Conservation (phyloP, 2,329 filamentous ascomycete species). For the Diplodia mutila region DNA sequence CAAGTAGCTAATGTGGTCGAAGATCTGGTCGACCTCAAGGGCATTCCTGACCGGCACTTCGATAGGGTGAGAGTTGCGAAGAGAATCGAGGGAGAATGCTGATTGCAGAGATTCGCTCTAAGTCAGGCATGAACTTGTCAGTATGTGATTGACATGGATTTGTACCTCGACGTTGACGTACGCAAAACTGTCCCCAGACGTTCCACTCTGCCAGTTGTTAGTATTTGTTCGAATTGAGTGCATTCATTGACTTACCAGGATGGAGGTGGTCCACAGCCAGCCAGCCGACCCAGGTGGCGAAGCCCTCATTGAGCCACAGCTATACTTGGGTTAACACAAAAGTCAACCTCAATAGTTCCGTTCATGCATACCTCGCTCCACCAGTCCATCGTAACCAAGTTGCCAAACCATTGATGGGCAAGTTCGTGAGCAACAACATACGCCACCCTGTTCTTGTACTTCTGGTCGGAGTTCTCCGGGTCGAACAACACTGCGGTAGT, state of each 20-base stretch:
- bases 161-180: conserved; percentile 62
- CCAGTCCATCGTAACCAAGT: conserved; percentile 96
- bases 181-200: conserved; percentile 95
- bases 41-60: conserved; percentile 94
- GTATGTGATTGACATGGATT: conserved; percentile 31
- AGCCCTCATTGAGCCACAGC: conserved; percentile 93
- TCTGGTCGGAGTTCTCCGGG: conserved; percentile 84
- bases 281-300: conserved; percentile 98
- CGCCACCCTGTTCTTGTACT: conserved; percentile 90
- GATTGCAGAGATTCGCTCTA: conserved; percentile 88
- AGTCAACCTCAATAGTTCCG: too few species aligned
- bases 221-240: background rate
- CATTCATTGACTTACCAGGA: conserved; percentile 57
- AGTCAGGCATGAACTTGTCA: conserved; percentile 45
- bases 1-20: conserved; percentile 93
- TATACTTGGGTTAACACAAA: conserved; percentile 27
- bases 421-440: conserved; percentile 99
- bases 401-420: conserved; percentile 95
- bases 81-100: conserved; percentile 85
- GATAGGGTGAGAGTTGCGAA: conserved; percentile 92
- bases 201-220: conserved; percentile 72
- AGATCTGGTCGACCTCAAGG: conserved; percentile 96
- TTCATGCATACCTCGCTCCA: conserved; percentile 68
- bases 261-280: conserved; percentile 87
- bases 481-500: conserved; percentile 97